Evolutionary conservation across 2,329 filamentous ascomycete genomes (phyloP).

Genomic region (Aspergillus ochraceoroseus): DNA sequence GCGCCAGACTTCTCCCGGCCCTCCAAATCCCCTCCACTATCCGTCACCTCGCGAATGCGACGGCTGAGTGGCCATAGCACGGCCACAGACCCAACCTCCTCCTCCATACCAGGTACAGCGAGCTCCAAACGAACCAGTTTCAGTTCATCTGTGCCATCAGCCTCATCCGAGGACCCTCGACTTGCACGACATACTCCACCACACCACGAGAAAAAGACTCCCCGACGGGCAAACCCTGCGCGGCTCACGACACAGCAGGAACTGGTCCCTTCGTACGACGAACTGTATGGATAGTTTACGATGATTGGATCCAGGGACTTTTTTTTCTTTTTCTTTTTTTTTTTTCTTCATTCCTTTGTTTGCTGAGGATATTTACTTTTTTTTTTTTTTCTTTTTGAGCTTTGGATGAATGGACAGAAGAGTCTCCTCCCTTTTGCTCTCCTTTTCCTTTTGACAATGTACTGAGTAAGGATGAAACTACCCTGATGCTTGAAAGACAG

Average conservation of each 20-base stretch:
- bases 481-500: background rate
- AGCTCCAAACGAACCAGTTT: slow-evolving; percentile 35
- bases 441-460: background rate
- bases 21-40: slow-evolving; percentile 35
- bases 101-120: slow-evolving; percentile 25
- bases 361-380: slow-evolving; percentile 6
- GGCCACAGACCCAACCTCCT: slow-evolving; percentile 24
- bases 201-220: slow-evolving; percentile 24
- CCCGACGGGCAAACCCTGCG: slow-evolving; percentile 13
- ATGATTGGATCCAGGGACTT: background rate
- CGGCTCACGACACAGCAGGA: slow-evolving; percentile 22
- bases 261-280: slow-evolving; percentile 39
- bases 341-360: slow-evolving; percentile 4
- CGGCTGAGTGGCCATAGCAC: slow-evolving; percentile 33
- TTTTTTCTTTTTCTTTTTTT: slow-evolving; percentile 3
- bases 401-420: no score
- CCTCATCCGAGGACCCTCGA: slow-evolving; percentile 28
- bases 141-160: slow-evolving; percentile 29
- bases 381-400: slow-evolving; percentile 1
- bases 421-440: no score
- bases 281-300: slow-evolving; percentile 33
- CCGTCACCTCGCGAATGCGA: slow-evolving; percentile 38
- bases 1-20: slow-evolving; percentile 24
- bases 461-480: background rate
- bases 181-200: slow-evolving; percentile 18